Base-by-base conservation (phyloP, 352 stramenopile species). In the Peronospora belbahrii region DNA sequence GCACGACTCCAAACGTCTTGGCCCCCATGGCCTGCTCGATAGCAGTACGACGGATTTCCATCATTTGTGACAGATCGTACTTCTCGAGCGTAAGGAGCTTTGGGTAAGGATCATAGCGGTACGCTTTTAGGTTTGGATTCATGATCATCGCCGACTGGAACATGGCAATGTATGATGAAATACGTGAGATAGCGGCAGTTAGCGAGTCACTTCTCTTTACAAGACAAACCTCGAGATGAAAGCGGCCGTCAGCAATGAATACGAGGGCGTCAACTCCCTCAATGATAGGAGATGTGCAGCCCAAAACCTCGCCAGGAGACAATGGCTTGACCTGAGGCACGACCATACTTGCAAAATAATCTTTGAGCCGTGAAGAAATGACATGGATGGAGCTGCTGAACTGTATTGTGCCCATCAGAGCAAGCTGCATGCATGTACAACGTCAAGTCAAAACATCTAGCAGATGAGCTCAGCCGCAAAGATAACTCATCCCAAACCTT, bases 61-160 rank as follows among this genome's bases (percentile, higher is more conserved):
- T 95, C 97, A 99, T 99, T 61, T 96, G 82, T 1, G 74, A 70
- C 17, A 96, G 75, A 56, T 99, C 94, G 62, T 99, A 99, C 25
- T 86, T 82, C 57, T 99, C 97, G 36, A 94, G 84, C 11, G 91
- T 98, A 5, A 99, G 70, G 30, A 92, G 64, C 65, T 99, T 99
- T 4, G 83, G 83, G 65, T 99, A 99, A n/a, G 97, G 97, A 56
- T 99, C 95, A 63, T 99, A 99, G 30, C 96, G 79, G 45, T 97
- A 98, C 10, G 97, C 95, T 37, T 88, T 69, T 24, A 99, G 59
- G 15, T 80, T 62, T 6, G 97, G 96, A 67, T 99, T 99, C 33
- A 90, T 86, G 59, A 99, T 99, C 95, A 99, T 98, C 20, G 93
- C 91, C 4, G 88, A 92, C 82, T 96, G 25, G 17, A 9, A 38